Base-by-base conservation (phyloP, 208 protist genomes). In the Angomonas deanei region DNA sequence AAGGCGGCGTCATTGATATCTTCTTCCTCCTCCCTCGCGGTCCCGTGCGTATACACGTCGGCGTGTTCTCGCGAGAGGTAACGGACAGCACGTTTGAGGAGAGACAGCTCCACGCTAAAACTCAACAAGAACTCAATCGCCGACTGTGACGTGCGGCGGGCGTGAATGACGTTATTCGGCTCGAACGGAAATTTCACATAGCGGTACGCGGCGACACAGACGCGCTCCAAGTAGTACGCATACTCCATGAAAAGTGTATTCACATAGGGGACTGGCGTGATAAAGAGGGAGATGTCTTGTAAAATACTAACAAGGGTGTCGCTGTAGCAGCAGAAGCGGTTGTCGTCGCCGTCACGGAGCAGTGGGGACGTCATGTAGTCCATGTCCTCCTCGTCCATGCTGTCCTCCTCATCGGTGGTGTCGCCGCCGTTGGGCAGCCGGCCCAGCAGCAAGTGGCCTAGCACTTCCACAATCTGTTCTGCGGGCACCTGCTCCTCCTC, bases 171-270 rank as follows among this genome's bases (percentile, higher is more conserved):
- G 61, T 88, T 82, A 13, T 75, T 63, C 28, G 59, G 59, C 47
- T 92, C 79, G 56, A 68, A 54, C 0, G 85, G 85, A 31, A 70
- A 71, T 31, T 66, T 55, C 23, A 88, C 68, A 52, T 88, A 92
- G 8, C 80, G 79, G 53, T 85, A 66, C 33, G 82, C 74, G n/a
- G 82, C 85, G 42, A 92, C 70, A 71, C 85, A 92, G 28, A 92
- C 62, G 33, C 74, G 71, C 70, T 92, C 85, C 46, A 92, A 50
- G 10, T 70, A 61, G 6, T 79, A 68, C 11, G 82, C 80, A 71
- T 89, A 92, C 53, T 76, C 57, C 11, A 75, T 66, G 46, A 92
- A 76, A 34, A 88, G 64, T 38, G 75, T 70, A 61, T 92, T 92
- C 4, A 82, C 69, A 49, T 79, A 85, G 26, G 85, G 85, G 33